Base-by-base conservation (phyloP, 805 yeast species). In the Kluyveromyces wickerhamii region DNA sequence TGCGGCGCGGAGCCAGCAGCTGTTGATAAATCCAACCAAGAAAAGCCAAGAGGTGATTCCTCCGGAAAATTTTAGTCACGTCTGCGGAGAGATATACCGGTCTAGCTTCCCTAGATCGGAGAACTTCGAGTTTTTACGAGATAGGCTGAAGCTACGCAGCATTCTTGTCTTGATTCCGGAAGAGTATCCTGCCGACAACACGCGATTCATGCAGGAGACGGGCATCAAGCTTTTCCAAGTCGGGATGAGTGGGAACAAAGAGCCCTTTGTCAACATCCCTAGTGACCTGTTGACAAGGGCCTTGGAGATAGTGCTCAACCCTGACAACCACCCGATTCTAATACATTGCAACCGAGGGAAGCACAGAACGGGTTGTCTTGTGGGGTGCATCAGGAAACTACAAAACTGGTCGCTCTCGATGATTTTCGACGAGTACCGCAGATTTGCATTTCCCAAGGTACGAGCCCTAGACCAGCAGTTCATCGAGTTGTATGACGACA, bases 311-410 rank as follows among this genome's bases (percentile, higher is more conserved):
- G 84, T 86, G 10, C 57, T 86, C 11, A 69, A 92, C 49, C 96
- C 96, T 0, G 77, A 56, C 15, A 89, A 92, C 58, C 97, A 87
- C 39, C 98, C 98, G 2, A 66, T 92, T 9, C 64, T 92, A 43
- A 84, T 92, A 28, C 98, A 92, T 58, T 92, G 98, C 61, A 92
- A 92, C 60, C 66, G 96, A 39, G 98, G 98, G 8, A 92, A 89
- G 57, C 98, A 92, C 57, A 69, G 98, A 47, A 92, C 98, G 0
- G 98, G 98, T 0, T 92, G 97, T 57, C 66, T 92, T 11, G 88
- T 92, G 20, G 98, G 98, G 2, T 89, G 96, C 52, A 68, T 92
- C 21, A 64, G 98, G 40, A 68, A 92, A 48, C 61, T 88, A 35
- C 97, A 89, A 53, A 77, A 79, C 40, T 92, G 98, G 98, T 79